phyloP scores from a whole-genome alignment of 768 basidiomycete genomes.

The Lentinula aciculospora region DNA sequence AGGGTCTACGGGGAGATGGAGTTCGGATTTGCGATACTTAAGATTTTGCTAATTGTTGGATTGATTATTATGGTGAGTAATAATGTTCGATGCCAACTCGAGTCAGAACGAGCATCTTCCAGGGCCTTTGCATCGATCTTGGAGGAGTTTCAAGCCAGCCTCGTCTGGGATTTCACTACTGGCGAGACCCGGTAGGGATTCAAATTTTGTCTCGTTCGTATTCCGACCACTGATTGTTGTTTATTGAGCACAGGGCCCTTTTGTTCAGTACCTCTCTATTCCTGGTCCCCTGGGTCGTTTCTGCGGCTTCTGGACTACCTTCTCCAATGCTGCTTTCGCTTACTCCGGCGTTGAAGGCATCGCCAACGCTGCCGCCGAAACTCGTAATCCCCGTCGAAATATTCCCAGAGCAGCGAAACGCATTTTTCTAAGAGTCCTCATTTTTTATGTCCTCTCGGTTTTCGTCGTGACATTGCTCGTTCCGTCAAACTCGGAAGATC shows the following conservation, averaged over 20 bases:
- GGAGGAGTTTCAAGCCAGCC: conserved; percentile 43
- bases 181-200: conserved; percentile 21
- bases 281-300: conserved; percentile 30
- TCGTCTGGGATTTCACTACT: conserved; percentile 43
- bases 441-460: conserved; percentile 46
- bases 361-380: conserved; percentile 45
- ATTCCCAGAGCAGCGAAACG: conserved; percentile 60
- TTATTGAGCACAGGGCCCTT: not conserved
- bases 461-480: conserved; percentile 65
- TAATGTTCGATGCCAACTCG: not conserved
- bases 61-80: conserved; percentile 26
- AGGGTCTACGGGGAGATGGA: conserved; percentile 51
- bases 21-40: conserved; percentile 45
- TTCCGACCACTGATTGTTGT: not conserved
- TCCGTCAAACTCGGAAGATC: conserved; percentile 45
- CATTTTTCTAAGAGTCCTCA: conserved; percentile 35
- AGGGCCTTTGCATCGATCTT: conserved; percentile 42
- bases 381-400: conserved; percentile 55
- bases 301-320: conserved; percentile 40
- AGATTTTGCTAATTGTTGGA: conserved; percentile 37
- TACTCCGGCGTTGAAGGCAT: conserved; percentile 55
- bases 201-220: too few relatives aligned
- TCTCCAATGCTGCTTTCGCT: conserved; percentile 43
- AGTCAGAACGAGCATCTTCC: not conserved
- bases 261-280: conserved; percentile 9